A percentile compares a stretch with the other conserved stretches of the same genome.
Conservation (phyloP, 2,329 filamentous ascomycete genomes). For the Juglanconis oblonga region DNA sequence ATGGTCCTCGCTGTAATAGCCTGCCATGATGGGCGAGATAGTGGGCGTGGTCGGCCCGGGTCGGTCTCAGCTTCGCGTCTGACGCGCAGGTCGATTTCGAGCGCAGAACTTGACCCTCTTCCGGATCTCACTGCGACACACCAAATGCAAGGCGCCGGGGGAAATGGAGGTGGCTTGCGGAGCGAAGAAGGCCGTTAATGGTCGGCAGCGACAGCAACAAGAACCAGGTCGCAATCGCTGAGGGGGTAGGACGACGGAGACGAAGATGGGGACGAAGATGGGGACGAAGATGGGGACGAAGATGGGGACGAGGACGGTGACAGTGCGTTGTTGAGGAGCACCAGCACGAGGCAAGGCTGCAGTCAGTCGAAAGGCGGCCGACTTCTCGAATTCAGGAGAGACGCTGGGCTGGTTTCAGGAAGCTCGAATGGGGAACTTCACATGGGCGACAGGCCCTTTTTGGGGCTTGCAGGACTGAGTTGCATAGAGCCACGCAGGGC, state of each 20-base stretch:
- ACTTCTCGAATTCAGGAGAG: not conserved
- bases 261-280: not conserved
- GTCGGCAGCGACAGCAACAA: not conserved
- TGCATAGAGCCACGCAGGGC: not conserved
- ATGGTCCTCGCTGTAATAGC: conserved; percentile 53
- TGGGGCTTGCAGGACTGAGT: not conserved
- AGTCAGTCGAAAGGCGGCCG: not conserved
- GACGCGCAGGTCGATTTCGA: not conserved
- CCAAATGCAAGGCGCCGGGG: not conserved
- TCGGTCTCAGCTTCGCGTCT: conserved; percentile 12
- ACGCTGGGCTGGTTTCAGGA: not conserved
- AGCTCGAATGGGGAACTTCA: not conserved
- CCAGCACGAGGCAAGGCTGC: not conserved
- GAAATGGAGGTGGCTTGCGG: not conserved
- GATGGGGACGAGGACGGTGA: not conserved
- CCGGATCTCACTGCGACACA: conserved; percentile 7
- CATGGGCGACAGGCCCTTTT: not conserved
- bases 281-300: not conserved
- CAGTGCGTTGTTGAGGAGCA: not conserved
- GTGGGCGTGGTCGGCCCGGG: conserved; percentile 18
- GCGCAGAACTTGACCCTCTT: not conserved
- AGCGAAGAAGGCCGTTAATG: not conserved
- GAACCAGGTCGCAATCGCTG: too few relatives aligned
- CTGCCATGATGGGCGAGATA: conserved; percentile 50
- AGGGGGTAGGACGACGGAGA: not conserved